A percentile compares a stretch with the other conserved stretches of the same genome.
Evolutionary conservation across 768 basidiomycete species (phyloP).

Genomic region (Leccinum pellstonianum): DNA sequence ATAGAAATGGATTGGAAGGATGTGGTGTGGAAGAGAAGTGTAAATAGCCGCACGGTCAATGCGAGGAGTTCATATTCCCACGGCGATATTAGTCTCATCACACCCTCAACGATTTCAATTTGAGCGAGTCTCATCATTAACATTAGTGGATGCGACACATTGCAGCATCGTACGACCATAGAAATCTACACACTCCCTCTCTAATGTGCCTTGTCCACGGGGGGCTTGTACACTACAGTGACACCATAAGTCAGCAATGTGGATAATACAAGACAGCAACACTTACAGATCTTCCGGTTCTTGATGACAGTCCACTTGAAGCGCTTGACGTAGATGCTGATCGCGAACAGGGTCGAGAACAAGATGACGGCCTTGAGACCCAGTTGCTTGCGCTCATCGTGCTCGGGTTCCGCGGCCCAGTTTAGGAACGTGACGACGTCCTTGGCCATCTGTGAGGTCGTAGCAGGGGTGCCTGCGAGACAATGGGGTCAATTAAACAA

Average conservation of each 20-base stretch:
- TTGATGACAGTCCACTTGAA: constrained; percentile 95
- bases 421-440: constrained; percentile 93
- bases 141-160: constrained; percentile 24
- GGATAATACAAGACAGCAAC: neutral
- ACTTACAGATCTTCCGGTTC: constrained; percentile 88
- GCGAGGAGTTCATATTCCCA: constrained; percentile 18
- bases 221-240: constrained; percentile 40
- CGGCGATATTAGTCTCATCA: constrained; percentile 2
- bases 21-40: constrained; percentile 4
- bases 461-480: constrained; percentile 84
- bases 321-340: constrained; percentile 88
- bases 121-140: constrained; percentile 26
- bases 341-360: constrained; percentile 77
- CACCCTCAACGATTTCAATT: neutral
- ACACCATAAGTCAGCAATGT: constrained; percentile 7
- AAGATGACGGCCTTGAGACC: constrained; percentile 95
- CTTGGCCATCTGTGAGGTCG: constrained; percentile 98
- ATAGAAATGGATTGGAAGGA: neutral
- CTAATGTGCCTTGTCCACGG: constrained; percentile 36
- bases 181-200: constrained; percentile 20
- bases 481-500: constrained; percentile 9
- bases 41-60: constrained; percentile 4
- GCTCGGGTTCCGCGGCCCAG: constrained; percentile 98
- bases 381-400: constrained; percentile 96
- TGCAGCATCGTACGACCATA: constrained; percentile 25